A percentile compares a stretch with the other conserved stretches of the same genome.
Conservation (phyloP, 768 basidiomycete genomes). For the Scleroderma citrinum region DNA sequence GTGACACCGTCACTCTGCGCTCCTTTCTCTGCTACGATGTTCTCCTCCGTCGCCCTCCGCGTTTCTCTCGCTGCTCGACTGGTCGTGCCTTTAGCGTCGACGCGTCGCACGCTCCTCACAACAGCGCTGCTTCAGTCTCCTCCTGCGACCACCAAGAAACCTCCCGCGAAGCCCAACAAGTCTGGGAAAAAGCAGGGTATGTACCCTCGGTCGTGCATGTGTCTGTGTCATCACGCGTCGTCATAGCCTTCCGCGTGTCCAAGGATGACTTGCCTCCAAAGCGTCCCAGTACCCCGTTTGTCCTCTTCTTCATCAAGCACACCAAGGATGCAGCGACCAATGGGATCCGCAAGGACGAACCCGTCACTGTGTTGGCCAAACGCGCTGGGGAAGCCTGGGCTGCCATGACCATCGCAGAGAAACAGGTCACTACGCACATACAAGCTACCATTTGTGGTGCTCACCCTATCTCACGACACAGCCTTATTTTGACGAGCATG, state of each 20-base stretch:
- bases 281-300: conserved; percentile 19
- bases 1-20: no score
- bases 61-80: neutral
- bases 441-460: neutral
- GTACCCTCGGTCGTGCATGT: neutral
- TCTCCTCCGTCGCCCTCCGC: conserved; percentile 13
- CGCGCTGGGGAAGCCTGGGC: conserved; percentile 27
- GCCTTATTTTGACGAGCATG: conserved; percentile 22
- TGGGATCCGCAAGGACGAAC: neutral
- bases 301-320: conserved; percentile 19
- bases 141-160: conserved; percentile 2
- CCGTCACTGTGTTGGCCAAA: conserved; percentile 8
- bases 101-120: conserved; percentile 24
- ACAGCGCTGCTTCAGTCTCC: conserved; percentile 12
- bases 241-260: conserved; percentile 10
- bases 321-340: conserved; percentile 2
- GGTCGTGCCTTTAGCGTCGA: neutral
- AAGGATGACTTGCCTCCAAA: conserved; percentile 21
- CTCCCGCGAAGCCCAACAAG: conserved; percentile 1
- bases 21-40: conserved; percentile 2
- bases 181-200: conserved; percentile 9
- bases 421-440: conserved; percentile 24
- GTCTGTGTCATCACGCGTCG: neutral
- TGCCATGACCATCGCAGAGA: conserved; percentile 28
- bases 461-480: conserved; percentile 1